Base-by-base conservation (phyloP, 1,284 basidiomycete genomes). In the Ustilago loliicola region DNA sequence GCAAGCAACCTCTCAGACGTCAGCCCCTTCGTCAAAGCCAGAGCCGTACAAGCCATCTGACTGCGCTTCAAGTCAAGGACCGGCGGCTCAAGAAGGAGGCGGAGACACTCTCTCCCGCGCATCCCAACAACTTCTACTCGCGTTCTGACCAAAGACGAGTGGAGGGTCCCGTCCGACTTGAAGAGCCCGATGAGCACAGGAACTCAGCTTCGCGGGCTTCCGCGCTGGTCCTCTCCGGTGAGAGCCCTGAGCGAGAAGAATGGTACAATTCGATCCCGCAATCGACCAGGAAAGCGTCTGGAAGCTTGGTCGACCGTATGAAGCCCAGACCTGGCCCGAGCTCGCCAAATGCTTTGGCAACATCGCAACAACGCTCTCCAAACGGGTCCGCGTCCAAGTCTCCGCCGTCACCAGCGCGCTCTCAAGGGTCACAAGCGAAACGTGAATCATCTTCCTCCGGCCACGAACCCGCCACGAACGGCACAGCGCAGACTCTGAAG, bases 51-150 rank as follows among this genome's bases (percentile, higher is more conserved):
- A 17, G 48, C 25, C 48, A 6, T 50, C 6, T 30, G 32, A 25
- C 23, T 21, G 72, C 72, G 7, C 63, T 75, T 23, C 38, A 58
- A n/a, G 59, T 47, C 34, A 75, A 75, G 42, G 66, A 55, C 8
- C 5, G 36, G 13, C 40, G 59, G 19, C 50, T 36, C 25, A 56
- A 40, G 13, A 30, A 32, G 10, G 47, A 53, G 19, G 62, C 53
- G 3, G 11, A 50, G 9, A 4, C 9, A 6, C 8, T 21, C 11
- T 57, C 34, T 17, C 10, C 60, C 29, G 57, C 61, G 10, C 32
- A 10, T 52, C 56, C 67, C 32, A 13, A 58, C 1, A 7, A 0
- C 3, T 72, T 66, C 45, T 72, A 60, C 27, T 13, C 36, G 3
- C 17, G 27, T 13, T 40, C 47, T 34, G 52, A 32, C 1, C 11